Evolutionary conservation across 2,329 filamentous ascomycete species (phyloP), one percentile per base, ranked within the genome.

Genomic region (Aspergillus sp.): DNA sequence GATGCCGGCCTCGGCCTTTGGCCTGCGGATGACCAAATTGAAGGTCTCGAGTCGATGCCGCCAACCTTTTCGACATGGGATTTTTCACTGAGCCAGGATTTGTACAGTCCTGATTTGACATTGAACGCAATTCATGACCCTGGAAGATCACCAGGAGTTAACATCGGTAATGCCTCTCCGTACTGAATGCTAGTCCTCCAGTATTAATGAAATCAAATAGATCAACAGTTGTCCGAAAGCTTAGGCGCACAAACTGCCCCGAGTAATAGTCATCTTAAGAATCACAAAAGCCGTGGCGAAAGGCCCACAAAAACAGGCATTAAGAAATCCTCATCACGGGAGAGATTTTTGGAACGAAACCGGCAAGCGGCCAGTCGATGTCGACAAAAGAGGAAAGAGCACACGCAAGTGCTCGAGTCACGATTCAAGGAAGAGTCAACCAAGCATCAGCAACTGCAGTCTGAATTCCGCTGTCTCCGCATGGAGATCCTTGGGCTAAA

Each of bases 321-420:
- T 5, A 9, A 27, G 10, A 27, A 27, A 4, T 12, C 25, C 12
- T 4, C 25, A 12, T 27, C 25, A 53, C 72, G 73, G 7, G 71
- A 74, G 46, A 73, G 72, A 43, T 78, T 77, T 57, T 72, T 81
- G 15, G 78, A 82, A 60, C 77, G 80, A 54, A 82, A 82, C 55
- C 74, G 79, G 2, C 63, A 80, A 1, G 79, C 79, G 1, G 79
- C 79, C 5, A 78, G 77, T 60, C 82, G 82, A 55, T 82, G 79
- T 60, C 75, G 79, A n/a, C 74, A 78, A 56, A 81, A 81, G 69
- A 81, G 81, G 65, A 81, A 82, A 63, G 75, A 77, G 51, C 77
- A 78, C 57, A 76, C 74, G 33, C 68, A 74, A 46, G 59, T 69
- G 27, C 71, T 81, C 12, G 78, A 81, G 53, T 64, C 48, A 12